Percentiles rank a stretch among this genome's conserved stretches.
These are phyloP conservation scores for Moesziomyces sp. DNA, from an alignment of 1,284 basidiomycete genomes.

Conservation along the genomic window DNA sequence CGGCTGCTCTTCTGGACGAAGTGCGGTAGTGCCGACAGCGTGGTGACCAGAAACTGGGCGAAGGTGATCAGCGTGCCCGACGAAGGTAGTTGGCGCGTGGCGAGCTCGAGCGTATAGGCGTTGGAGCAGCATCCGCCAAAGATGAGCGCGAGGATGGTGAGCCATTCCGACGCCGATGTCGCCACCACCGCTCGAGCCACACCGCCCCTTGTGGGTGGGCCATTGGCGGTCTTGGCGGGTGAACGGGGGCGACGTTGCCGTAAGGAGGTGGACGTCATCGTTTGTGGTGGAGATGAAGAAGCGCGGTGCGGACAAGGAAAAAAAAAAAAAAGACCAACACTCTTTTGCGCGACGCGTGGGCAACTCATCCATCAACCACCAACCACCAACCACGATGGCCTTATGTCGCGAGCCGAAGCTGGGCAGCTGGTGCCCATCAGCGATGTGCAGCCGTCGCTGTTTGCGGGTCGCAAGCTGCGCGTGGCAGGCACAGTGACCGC, in stretches of 20 bases:
- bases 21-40: slow-evolving; percentile 47
- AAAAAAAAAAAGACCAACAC: slow-evolving; percentile 10
- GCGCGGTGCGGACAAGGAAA: background rate
- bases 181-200: slow-evolving; percentile 14
- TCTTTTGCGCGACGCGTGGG: background rate
- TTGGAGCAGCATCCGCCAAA: slow-evolving; percentile 67
- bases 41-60: slow-evolving; percentile 60
- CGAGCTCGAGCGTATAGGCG: slow-evolving; percentile 60
- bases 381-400: too few species aligned
- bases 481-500: slow-evolving; percentile 27
- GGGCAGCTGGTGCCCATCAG: slow-evolving; percentile 31
- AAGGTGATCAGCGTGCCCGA: slow-evolving; percentile 64
- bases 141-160: slow-evolving; percentile 61
- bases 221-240: background rate
- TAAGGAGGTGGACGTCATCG: background rate
- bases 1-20: slow-evolving; percentile 31
- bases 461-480: slow-evolving; percentile 22
- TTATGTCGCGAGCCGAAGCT: slow-evolving; percentile 12
- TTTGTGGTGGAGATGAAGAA: slow-evolving; percentile 1
- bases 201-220: background rate
- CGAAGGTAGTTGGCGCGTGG: slow-evolving; percentile 54
- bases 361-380: too few species aligned
- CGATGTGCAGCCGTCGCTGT: slow-evolving; percentile 25
- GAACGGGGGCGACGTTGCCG: slow-evolving; percentile 10
- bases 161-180: slow-evolving; percentile 47